Conservation (phyloP, 306 rosid genomes). For the Cicer yamashitae region DNA sequence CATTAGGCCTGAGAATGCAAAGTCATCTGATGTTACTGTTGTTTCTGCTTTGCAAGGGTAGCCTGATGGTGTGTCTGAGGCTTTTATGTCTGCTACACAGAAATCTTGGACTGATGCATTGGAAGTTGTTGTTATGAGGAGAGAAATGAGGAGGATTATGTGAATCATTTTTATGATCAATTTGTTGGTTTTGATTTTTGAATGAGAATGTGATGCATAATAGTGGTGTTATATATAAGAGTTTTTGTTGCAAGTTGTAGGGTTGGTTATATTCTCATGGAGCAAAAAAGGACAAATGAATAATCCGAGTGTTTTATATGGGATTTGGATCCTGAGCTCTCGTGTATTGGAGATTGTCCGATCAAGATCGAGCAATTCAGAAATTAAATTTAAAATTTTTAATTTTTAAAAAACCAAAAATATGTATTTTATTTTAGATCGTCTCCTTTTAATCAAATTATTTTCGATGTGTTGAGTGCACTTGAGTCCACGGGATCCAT, state of each 20-base stretch:
- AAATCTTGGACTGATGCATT: slow-evolving; percentile 63
- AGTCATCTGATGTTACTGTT: slow-evolving; percentile 64
- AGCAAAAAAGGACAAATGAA: slow-evolving; percentile 42
- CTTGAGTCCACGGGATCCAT: too few species aligned
- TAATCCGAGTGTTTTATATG: not conserved
- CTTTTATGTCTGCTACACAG: slow-evolving; percentile 77
- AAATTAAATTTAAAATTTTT: too few species aligned
- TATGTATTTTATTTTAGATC: too few species aligned
- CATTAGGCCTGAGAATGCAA: slow-evolving; percentile 55
- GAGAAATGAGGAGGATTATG: slow-evolving; percentile 53
- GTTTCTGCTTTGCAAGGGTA: slow-evolving; percentile 55
- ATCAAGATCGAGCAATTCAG: too few species aligned
- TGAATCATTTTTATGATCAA: slow-evolving; percentile 54
- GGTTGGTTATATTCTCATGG: slow-evolving; percentile 29
- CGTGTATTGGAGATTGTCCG: too few species aligned
- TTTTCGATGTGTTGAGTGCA: too few species aligned
- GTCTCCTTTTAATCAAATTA: too few species aligned
- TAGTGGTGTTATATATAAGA: slow-evolving; percentile 41
- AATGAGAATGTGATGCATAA: slow-evolving; percentile 21
- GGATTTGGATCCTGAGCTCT: too few species aligned
- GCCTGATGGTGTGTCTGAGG: slow-evolving; percentile 68
- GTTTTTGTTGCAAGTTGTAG: slow-evolving; percentile 50
- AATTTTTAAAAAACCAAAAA: too few species aligned
- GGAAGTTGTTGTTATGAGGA: slow-evolving; percentile 61
- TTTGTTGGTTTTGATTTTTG: not conserved